phyloP scores from a whole-genome alignment of 345 rosid genomes.

The Nephelium lappaceum region DNA sequence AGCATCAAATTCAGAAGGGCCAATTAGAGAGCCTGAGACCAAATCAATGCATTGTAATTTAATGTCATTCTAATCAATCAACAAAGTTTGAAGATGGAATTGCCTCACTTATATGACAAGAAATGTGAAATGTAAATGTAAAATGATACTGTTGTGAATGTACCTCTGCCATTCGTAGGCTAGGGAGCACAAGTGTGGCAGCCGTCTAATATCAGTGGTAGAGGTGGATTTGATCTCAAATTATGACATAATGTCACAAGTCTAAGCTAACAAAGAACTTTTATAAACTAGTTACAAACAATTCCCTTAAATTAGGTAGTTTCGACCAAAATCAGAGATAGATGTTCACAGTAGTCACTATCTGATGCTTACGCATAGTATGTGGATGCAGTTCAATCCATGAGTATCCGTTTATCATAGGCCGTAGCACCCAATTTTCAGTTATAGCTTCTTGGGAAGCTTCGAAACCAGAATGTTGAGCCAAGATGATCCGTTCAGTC shows the following conservation, averaged over 20 bases:
- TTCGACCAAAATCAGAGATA: background rate
- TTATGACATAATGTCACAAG: background rate
- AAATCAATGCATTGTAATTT: no score
- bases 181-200: no score
- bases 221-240: background rate
- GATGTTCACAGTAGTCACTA: slow-evolving; percentile 29
- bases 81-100: no score
- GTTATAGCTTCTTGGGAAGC: slow-evolving; percentile 80
- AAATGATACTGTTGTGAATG: no score
- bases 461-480: slow-evolving; percentile 68
- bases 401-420: slow-evolving; percentile 85
- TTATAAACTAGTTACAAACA: background rate
- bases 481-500: slow-evolving; percentile 82
- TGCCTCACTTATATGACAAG: no score
- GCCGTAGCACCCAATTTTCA: slow-evolving; percentile 84
- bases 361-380: slow-evolving; percentile 94
- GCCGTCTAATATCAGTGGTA: background rate
- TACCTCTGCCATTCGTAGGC: no score
- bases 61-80: no score
- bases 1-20: no score
- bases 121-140: no score
- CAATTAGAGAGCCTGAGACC: no score
- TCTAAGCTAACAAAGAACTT: background rate
- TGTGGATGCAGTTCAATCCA: slow-evolving; percentile 85
- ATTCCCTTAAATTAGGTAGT: background rate